Evolutionary conservation across 257 asterid species (phyloP).

Genomic region (Gentiana macrophylla): DNA sequence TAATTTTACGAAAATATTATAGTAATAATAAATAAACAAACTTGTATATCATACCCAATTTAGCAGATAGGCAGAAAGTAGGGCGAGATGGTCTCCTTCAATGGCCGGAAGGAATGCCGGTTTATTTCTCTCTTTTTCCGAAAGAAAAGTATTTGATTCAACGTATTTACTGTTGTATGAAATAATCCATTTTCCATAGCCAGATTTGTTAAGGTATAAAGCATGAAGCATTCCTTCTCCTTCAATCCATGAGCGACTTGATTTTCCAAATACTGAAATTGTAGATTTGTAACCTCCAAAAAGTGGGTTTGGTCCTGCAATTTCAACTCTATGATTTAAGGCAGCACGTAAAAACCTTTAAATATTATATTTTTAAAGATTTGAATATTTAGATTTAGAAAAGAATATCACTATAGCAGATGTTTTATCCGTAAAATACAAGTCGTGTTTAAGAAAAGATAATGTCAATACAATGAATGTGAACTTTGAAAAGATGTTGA

Average conservation of each 20-base stretch:
- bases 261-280: constrained; percentile 27
- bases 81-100: constrained; percentile 40
- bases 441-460: too few species aligned
- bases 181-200: constrained; percentile 13
- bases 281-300: constrained; percentile 35
- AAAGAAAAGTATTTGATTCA: constrained; percentile 21
- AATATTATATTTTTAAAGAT: too few species aligned
- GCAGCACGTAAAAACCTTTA: too few species aligned
- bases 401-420: too few species aligned
- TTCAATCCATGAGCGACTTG: constrained; percentile 35
- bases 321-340: background rate
- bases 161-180: constrained; percentile 27
- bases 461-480: too few species aligned
- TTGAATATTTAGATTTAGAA: too few species aligned
- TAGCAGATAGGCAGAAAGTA: constrained; percentile 39
- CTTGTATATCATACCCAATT: constrained; percentile 20
- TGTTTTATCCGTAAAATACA: too few species aligned
- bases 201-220: constrained; percentile 17
- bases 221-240: constrained; percentile 56
- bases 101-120: constrained; percentile 37
- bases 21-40: too few species aligned
- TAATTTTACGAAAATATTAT: too few species aligned
- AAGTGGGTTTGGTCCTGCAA: constrained; percentile 40
- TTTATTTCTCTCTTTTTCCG: constrained; percentile 17
- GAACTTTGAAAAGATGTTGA: too few species aligned